phyloP scores from a whole-genome alignment of 169 alveolate species.

The Blepharisma undulans region DNA sequence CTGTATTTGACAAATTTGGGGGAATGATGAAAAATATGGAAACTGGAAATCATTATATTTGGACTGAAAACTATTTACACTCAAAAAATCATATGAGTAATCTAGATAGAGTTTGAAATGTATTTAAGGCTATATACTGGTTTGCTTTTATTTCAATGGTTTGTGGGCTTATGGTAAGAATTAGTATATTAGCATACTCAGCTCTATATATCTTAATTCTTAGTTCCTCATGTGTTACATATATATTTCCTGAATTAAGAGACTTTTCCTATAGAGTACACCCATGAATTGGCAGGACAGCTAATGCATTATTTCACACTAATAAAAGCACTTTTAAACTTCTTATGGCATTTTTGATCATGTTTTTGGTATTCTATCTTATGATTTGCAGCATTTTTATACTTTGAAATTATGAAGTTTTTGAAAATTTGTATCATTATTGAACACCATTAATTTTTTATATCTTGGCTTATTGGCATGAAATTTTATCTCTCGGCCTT shows the following conservation, averaged over 20 bases:
- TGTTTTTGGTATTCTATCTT: not conserved
- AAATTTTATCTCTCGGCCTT: not conserved
- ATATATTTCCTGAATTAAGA: not conserved
- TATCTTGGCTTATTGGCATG: not conserved
- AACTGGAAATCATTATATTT: too few species aligned
- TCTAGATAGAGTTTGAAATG: not conserved
- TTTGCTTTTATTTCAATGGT: not conserved
- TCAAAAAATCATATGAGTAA: not conserved
- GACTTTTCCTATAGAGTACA: not conserved
- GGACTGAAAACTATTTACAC: not conserved
- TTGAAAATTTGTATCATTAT: not conserved
- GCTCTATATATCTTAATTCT: too few species aligned
- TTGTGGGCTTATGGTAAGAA: not conserved
- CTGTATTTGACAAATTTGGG: too few species aligned
- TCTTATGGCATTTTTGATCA: not conserved
- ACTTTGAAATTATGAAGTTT: not conserved
- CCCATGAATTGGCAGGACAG: conserved; percentile 30
- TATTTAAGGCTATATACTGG: not conserved
- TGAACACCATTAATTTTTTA: not conserved
- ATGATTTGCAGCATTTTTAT: not conserved
- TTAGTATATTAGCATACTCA: not conserved
- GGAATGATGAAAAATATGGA: too few species aligned
- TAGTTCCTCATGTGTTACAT: too few species aligned
- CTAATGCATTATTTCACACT: not conserved
- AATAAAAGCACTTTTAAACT: not conserved